phyloP scores from a whole-genome alignment of 1,284 basidiomycete genomes.

The Ustilago xerochloae region DNA sequence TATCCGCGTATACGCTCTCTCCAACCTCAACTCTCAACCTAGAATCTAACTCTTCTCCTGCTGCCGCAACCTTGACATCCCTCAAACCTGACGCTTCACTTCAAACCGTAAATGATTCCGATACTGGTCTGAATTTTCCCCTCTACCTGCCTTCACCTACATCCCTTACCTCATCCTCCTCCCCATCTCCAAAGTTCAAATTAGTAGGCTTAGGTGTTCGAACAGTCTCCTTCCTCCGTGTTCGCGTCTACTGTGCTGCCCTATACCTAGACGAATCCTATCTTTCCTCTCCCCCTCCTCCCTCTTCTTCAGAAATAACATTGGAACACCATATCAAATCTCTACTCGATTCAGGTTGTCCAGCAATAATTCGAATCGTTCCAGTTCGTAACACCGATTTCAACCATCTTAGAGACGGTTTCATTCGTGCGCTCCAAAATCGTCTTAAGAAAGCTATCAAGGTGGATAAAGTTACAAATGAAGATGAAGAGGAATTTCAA shows the following conservation, averaged over 20 bases:
- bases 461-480: no score
- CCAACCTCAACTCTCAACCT: constrained; percentile 3
- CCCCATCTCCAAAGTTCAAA: no score
- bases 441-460: constrained; percentile 73
- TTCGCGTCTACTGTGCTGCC: constrained; percentile 85
- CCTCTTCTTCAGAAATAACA: not conserved
- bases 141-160: constrained; percentile 30
- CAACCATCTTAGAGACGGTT: constrained; percentile 84
- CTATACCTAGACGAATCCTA: constrained; percentile 80
- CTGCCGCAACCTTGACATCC: constrained; percentile 5
- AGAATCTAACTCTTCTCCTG: constrained; percentile 16
- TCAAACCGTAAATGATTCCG: constrained; percentile 31
- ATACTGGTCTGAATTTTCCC: constrained; percentile 40
- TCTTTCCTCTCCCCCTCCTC: not conserved
- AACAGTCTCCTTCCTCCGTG: constrained; percentile 81
- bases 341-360: constrained; percentile 47
- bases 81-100: constrained; percentile 7
- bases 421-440: constrained; percentile 77
- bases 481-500: no score
- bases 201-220: constrained; percentile 84
- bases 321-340: constrained; percentile 37
- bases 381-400: constrained; percentile 84
- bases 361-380: constrained; percentile 70
- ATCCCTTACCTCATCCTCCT: constrained; percentile 2
- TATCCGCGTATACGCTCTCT: constrained; percentile 1